phyloP scores from a whole-genome alignment of 805 yeast species.

The Clavispora vitiphila region DNA sequence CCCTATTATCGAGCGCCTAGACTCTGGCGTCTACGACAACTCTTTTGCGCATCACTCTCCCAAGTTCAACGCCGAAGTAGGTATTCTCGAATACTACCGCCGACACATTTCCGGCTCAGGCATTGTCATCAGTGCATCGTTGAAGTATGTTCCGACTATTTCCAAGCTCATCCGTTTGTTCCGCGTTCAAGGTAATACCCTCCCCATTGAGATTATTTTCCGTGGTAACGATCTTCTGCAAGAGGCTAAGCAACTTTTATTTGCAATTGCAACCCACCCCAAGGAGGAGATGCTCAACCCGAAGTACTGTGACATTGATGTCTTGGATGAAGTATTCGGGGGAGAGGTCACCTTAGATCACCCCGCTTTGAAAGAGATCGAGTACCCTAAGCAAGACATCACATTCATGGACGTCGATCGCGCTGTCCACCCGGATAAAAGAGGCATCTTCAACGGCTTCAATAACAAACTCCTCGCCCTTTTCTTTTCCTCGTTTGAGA shows the following conservation, averaged over 20 bases:
- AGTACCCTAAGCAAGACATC: slow-evolving; percentile 21
- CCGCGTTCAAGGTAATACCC: slow-evolving; percentile 43
- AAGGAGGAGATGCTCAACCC: slow-evolving; percentile 16
- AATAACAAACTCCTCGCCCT: slow-evolving; percentile 43
- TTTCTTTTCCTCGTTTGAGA: too few relatives aligned
- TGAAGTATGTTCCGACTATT: slow-evolving; percentile 42
- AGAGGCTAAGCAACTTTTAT: slow-evolving; percentile 17
- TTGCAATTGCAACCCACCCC: slow-evolving; percentile 11
- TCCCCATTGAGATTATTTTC: slow-evolving; percentile 40
- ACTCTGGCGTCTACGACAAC: neutral
- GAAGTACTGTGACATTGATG: slow-evolving; percentile 9
- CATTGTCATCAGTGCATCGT: slow-evolving; percentile 48
- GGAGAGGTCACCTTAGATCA: neutral
- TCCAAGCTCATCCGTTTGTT: slow-evolving; percentile 46
- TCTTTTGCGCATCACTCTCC: too few relatives aligned
- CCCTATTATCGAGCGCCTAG: too few relatives aligned
- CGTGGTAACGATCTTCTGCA: slow-evolving; percentile 26
- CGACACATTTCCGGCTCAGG: slow-evolving; percentile 40
- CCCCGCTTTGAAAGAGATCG: slow-evolving; percentile 3
- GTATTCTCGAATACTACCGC: slow-evolving; percentile 10
- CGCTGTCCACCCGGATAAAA: slow-evolving; percentile 5
- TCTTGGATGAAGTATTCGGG: slow-evolving; percentile 2
- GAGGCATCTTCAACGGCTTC: slow-evolving; percentile 9
- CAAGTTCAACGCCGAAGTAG: neutral
- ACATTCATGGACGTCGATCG: slow-evolving; percentile 9